Evolutionary conservation across 2,329 filamentous ascomycete genomes (phyloP).

Genomic region (Ceratocystis variospora): DNA sequence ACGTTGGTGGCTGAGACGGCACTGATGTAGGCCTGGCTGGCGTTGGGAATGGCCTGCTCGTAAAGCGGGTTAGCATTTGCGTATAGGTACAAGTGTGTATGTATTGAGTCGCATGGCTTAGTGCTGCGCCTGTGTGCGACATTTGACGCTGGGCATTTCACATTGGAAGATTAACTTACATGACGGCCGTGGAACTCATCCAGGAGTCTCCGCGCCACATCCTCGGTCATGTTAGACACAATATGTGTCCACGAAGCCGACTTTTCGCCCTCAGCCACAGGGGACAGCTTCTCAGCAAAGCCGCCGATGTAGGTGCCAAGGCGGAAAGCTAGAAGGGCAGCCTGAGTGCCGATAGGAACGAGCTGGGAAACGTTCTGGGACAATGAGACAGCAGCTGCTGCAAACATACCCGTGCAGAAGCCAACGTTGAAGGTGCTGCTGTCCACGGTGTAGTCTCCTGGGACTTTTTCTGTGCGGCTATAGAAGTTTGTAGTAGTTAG

Average conservation of each 20-base stretch:
- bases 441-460: slow-evolving; percentile 37
- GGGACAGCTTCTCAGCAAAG: slow-evolving; percentile 34
- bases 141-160: no score
- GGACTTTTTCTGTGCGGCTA: slow-evolving; percentile 41
- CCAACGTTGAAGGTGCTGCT: slow-evolving; percentile 44
- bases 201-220: slow-evolving; percentile 37
- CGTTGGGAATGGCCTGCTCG: slow-evolving; percentile 27
- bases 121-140: neutral
- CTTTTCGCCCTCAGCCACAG: slow-evolving; percentile 25
- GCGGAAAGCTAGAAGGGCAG: slow-evolving; percentile 53
- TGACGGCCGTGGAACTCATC: slow-evolving; percentile 44
- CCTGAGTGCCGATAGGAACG: slow-evolving; percentile 47
- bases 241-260: slow-evolving; percentile 55
- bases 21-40: slow-evolving; percentile 40
- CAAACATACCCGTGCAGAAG: slow-evolving; percentile 55
- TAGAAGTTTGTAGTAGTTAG: neutral
- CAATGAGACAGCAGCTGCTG: slow-evolving; percentile 53
- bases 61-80: slow-evolving; percentile 1
- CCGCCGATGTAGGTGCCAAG: slow-evolving; percentile 43
- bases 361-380: slow-evolving; percentile 48
- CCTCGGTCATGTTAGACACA: slow-evolving; percentile 41
- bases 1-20: slow-evolving; percentile 36
- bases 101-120: neutral
- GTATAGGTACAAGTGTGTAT: neutral
- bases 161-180: slow-evolving; percentile 26